Evolutionary conservation across 805 yeast species (phyloP), one percentile per base, ranked within the genome.

Genomic region (Clavispora asparagi): DNA sequence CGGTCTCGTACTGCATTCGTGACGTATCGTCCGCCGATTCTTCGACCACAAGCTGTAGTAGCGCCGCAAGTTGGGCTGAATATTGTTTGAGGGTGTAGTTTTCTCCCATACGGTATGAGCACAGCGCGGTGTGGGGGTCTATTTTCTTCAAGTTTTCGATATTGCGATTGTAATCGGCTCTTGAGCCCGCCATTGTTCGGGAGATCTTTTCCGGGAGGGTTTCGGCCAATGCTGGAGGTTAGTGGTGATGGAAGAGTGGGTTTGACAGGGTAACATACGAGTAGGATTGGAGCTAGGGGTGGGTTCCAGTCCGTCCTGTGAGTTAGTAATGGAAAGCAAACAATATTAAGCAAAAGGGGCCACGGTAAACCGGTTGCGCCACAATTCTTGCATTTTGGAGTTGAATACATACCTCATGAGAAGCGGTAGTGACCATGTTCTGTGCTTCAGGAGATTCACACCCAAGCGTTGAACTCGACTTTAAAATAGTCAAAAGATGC

Each of bases 91-190:
- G 37, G n/a, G 37, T 16, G 37, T 17, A 17, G 37, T 7, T 32
- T 14, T 14, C 19, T 14, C 10, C 32, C 14, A 19, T 2, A 6
- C 36, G 16, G 40, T 42, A 16, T 27, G 43, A 39, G 31, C 33
- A n/a, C 10, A 37, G 35, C 23, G 39, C 40, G 37, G 25, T 10
- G 19, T 42, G 67, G 64, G 30, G 54, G n/a, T 42, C 56, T 26
- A 69, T 50, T 42, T 65, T 69, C 58, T 60, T 52, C 39, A 70
- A 56, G 41, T 65, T 70, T 17, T 53, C 46, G 30, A 61, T 45
- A 10, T 67, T 65, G n/a, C 70, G 72, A 48, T 69, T 74, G 19
- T 41, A 45, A 13, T 36, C 41, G 14, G 48, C 45, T 7, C 49
- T 45, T 6, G 38, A 41, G 10, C 45, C 49, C 13, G 47, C 13